These are phyloP conservation scores for Cairneyella variabilis DNA, from an alignment of 495 filamentous ascomycete species.

Conservation along the genomic window DNA sequence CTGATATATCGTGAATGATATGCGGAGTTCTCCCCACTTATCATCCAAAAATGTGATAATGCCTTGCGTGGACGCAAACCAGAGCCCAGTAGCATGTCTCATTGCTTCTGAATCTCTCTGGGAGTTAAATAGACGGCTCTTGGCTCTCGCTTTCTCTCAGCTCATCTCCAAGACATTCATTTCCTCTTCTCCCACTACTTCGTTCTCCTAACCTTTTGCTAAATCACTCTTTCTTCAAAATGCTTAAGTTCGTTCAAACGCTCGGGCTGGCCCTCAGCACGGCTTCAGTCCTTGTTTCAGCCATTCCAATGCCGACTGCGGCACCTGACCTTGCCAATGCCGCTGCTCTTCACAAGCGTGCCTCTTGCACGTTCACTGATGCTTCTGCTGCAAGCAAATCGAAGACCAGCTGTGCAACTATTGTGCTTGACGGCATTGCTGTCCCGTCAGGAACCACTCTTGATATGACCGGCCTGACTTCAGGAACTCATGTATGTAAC, in stretches of 20 bases:
- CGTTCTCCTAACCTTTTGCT: not conserved
- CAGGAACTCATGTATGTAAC: conserved; percentile 41
- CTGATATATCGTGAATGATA: no score
- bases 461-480: conserved; percentile 39
- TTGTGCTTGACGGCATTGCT: conserved; percentile 37
- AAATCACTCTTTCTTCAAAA: conserved; percentile 5
- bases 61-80: no score
- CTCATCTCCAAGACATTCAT: not conserved
- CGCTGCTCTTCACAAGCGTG: conserved; percentile 18
- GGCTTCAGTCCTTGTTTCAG: conserved; percentile 11
- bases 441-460: conserved; percentile 47
- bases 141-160: conserved; percentile 1
- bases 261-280: conserved; percentile 20
- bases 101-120: no score
- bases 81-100: no score
- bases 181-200: no score
- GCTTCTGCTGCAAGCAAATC: conserved; percentile 34
- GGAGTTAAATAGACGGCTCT: not conserved
- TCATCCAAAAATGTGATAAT: no score
- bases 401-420: conserved; percentile 42
- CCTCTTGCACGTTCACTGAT: conserved; percentile 40
- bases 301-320: conserved; percentile 18
- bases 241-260: conserved; percentile 17
- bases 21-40: no score
- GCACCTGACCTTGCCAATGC: conserved; percentile 15